phyloP scores from a whole-genome alignment of 345 rosid genomes.

The Noccaea bulbosa region DNA sequence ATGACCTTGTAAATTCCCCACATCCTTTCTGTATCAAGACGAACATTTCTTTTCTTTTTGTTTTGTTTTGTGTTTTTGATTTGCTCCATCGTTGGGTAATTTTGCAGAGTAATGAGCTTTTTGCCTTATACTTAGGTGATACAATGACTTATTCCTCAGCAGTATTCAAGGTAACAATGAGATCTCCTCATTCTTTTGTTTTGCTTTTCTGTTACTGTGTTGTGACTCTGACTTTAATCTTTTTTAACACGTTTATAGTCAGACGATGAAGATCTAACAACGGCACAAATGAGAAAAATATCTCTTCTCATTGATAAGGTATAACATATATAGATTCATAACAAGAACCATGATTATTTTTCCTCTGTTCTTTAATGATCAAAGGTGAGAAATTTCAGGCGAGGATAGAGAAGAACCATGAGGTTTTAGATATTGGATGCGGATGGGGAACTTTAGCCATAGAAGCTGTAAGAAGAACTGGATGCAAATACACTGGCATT shows the following conservation, averaged over 20 bases:
- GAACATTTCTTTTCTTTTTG: constrained; percentile 82
- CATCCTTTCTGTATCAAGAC: too few relatives aligned
- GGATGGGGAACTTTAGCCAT: constrained; percentile 94
- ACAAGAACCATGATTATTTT: neutral
- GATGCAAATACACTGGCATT: constrained; percentile 85
- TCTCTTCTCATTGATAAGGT: constrained; percentile 67
- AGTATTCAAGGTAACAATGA: constrained; percentile 63
- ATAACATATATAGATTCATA: constrained; percentile 20
- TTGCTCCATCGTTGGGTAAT: too few relatives aligned
- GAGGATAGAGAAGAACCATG: constrained; percentile 55
- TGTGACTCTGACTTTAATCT: neutral
- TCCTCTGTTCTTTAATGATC: neutral
- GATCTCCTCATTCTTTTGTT: neutral
- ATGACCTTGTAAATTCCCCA: constrained; percentile 58
- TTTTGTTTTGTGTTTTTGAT: too few relatives aligned
- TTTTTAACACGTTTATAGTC: constrained; percentile 41
- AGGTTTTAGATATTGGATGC: constrained; percentile 79
- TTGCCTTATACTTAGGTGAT: constrained; percentile 73
- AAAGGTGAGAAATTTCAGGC: constrained; percentile 44
- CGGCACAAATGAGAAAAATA: constrained; percentile 75
- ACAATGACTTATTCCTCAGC: constrained; percentile 84
- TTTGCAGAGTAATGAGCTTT: constrained; percentile 71
- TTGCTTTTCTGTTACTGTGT: neutral
- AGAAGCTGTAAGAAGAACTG: constrained; percentile 77
- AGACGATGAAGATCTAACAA: constrained; percentile 59